Percentiles rank a stretch among this genome's conserved stretches.
Conservation (phyloP, 495 filamentous ascomycete species). For the Trichoderma parareesei region DNA sequence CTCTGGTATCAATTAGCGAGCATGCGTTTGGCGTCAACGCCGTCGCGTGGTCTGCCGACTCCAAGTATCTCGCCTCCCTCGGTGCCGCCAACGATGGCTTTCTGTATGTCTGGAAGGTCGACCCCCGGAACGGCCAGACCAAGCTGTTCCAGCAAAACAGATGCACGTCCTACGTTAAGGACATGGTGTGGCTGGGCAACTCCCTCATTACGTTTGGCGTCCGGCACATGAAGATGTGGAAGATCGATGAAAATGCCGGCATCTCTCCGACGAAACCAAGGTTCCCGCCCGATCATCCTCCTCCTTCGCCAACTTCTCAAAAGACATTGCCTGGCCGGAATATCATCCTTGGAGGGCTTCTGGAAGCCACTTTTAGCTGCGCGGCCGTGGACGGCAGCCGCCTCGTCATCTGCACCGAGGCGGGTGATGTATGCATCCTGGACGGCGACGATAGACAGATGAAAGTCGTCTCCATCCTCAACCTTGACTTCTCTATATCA, state of each 20-base stretch:
- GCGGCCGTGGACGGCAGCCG: slow-evolving; percentile 61
- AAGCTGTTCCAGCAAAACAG: slow-evolving; percentile 87
- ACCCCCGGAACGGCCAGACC: slow-evolving; percentile 72
- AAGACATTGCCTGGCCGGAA: slow-evolving; percentile 54
- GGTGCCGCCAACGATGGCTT: slow-evolving; percentile 89
- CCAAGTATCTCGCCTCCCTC: slow-evolving; percentile 78
- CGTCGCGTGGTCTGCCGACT: slow-evolving; percentile 82
- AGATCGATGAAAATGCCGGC: slow-evolving; percentile 54
- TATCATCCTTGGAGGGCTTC: slow-evolving; percentile 65
- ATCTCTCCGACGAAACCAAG: slow-evolving; percentile 41
- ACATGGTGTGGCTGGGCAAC: slow-evolving; percentile 80
- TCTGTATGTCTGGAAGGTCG: slow-evolving; percentile 83
- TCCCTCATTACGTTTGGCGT: slow-evolving; percentile 61
- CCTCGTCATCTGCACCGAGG: slow-evolving; percentile 64
- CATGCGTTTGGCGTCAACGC: slow-evolving; percentile 85
- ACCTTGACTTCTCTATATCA: slow-evolving; percentile 53
- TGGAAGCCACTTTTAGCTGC: slow-evolving; percentile 76
- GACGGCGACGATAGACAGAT: slow-evolving; percentile 67
- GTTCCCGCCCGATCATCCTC: slow-evolving; percentile 32
- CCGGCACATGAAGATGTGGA: slow-evolving; percentile 91
- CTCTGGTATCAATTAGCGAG: slow-evolving; percentile 77
- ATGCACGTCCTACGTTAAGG: slow-evolving; percentile 74
- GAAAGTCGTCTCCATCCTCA: slow-evolving; percentile 55
- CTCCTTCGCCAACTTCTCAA: slow-evolving; percentile 27
- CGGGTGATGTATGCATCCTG: slow-evolving; percentile 66